Evolutionary conservation across 768 basidiomycete genomes (phyloP), one percentile per base, ranked within the genome.

Genomic region (Naematelia encephala): DNA sequence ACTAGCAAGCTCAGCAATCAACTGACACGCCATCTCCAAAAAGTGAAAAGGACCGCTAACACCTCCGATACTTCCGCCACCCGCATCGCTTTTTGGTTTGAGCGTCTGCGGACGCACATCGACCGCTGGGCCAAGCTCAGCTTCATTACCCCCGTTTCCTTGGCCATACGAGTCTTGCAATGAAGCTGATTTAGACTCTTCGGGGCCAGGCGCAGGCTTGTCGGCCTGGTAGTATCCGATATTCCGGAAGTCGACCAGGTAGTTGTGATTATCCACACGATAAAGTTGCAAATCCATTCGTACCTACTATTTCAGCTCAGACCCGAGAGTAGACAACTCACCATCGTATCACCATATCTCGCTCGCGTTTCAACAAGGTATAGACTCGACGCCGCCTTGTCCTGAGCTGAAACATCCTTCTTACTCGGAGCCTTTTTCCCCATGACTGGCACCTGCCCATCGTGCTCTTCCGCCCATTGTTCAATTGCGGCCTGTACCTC

Each of bases 221-320:
- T 39, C 34, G 34, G 76, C 70, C 5, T 67, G 61, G 78, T 97
- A 96, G 52, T 91, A 89, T 74, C 91, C 92, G 77, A 96, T 91
- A 80, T 98, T 93, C 68, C 96, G 87, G 79, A 99, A 99, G 75
- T 98, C 94, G 57, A 99, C 96, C 26, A 99, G 84, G 78, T 97
- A 98, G 79, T 97, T 97, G 76, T 87, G 86, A 22, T 86, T 86
- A 74, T 99, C 94, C 19, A 99, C 91, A 82, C 90, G 89, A 76
- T 98, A 99, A 39, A 98, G 83, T 68, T 97, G 92, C 1, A 99
- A 83, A 77, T 99, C 96, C 92, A 97, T 97, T 30, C 96, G 81
- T 4, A 96, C 86, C 91, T 93, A 69, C 39, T 5, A 39, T 25
- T 60, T 26, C 26, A 0, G 34, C 27, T 29, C 30, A 51, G 48